Evolutionary conservation across 1,284 basidiomycete species (phyloP), one percentile per base, ranked within the genome.

Genomic region (Melampsora americana): DNA sequence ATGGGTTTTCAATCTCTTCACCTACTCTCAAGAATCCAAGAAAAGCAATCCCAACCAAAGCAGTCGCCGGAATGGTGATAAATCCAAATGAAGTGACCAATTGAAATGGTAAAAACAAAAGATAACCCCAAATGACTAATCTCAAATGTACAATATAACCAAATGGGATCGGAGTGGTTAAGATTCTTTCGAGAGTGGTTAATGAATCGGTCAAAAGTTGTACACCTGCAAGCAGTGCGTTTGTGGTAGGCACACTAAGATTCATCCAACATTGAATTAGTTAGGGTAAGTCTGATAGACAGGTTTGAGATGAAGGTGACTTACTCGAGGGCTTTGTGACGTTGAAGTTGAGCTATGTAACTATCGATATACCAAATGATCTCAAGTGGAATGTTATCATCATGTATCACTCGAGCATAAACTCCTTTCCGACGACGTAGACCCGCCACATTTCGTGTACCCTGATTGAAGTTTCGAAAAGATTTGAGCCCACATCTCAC

Each of bases 1-100:
- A 75, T 2, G 72, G 72, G 32, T 75, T 75, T 53, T 75, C 72
- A 60, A 75, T 75, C 28, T 75, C 72, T 62, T 75, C 65, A 20
- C 65, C 72, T 26, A 75, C 66, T 50, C 35, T 26, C 46, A 75
- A 50, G 46, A 75, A 68, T 20, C 72, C 72, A 12, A 75, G 66
- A 23, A 75, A 75, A 11, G 72, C 72, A 39, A 62, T 60, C 2
- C 64, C 6, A 59, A 75, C 65, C 42, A 75, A 32, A 23, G 56
- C 64, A 46, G 44, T 44, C 4, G 72, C 72, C 1, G 72, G 72
- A 30, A 75, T 75, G 2, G 72, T 75, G 7, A 75, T 53, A 48
- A 61, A 67, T 32, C 66, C 66, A 50, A 75, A 75, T 5, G 72
- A 48, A 11, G 65, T 44, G 7, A 75, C 18, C 1, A 75, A 32